Base-by-base conservation (phyloP, 495 filamentous ascomycete genomes). In the Penicillium longicatenatum region DNA sequence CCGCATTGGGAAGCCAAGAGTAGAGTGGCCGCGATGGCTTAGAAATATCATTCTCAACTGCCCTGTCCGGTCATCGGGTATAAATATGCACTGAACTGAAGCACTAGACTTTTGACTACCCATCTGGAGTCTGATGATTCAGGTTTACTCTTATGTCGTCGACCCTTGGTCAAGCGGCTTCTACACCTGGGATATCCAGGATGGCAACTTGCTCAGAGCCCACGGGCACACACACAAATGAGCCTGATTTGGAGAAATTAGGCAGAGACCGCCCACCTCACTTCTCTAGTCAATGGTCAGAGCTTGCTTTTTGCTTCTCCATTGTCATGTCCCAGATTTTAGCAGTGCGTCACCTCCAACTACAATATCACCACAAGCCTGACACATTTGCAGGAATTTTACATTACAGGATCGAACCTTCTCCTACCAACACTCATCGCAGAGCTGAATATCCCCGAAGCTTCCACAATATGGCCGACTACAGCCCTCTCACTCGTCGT, bases 361-460 rank as follows among this genome's bases (percentile, higher is more conserved):
- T 24, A 37, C 11, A 8, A 47, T 14, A 42, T 29, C 10, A 48
- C 8, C 45, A 19, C 39, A 22, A 16, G 35, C 26, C 53, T 58
- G 44, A 59, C 21, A 7, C 11, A 30, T 16, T 57, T 84, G n/a
- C 16, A 75, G 72, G 73, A 95, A 75, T 96, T 90, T 71, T 92
- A 91, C 66, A 86, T 93, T 35, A 91, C 88, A 42, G 92, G 92
- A 45, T 96, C 92, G 70, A 93, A 90, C 62, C 84, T 95, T 59
- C 79, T 96, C 50, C 72, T 93, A 2, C 92, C 92, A 9, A 83
- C 84, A 0, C 63, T 96, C 10, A 74, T 84, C 24, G 63, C 70
- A 16, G 79, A 85, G 20, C 78, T 95, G 4, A 44, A 84, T 10
- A 91, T 95, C 37, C 84, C 89, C 0, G 64, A 77, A 12, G 73